Evolutionary conservation across 345 rosid species (phyloP).

Genomic region (Hibiscus trionum): DNA sequence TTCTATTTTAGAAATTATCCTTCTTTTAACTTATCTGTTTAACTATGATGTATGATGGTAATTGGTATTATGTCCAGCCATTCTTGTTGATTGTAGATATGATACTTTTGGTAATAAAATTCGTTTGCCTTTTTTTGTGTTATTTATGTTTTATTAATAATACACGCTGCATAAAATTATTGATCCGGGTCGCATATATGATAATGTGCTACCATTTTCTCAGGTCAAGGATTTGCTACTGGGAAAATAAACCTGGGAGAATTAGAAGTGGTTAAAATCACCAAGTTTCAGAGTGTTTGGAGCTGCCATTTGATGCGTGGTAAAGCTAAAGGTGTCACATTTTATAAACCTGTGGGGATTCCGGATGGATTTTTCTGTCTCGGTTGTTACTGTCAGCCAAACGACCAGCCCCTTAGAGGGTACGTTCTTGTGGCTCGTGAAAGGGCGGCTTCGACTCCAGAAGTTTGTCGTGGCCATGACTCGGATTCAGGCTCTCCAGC

Average conservation of each 20-base stretch:
- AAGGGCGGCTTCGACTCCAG: constrained; percentile 8
- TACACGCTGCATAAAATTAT: background rate
- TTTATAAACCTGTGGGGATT: constrained; percentile 60
- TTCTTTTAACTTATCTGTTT: background rate
- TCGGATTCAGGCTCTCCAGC: constrained; percentile 30
- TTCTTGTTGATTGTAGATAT: background rate
- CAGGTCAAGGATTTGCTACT: constrained; percentile 69
- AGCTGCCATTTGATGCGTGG: constrained; percentile 36
- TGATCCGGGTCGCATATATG: background rate
- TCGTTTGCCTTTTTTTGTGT: no score
- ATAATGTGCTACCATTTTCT: constrained; percentile 12
- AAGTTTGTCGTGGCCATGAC: constrained; percentile 5
- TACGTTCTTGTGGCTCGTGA: constrained; percentile 60
- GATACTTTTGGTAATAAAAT: no score
- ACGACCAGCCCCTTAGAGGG: constrained; percentile 57
- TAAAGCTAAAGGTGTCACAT: constrained; percentile 40
- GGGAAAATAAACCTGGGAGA: constrained; percentile 63
- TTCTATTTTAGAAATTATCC: background rate
- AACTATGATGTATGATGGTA: background rate
- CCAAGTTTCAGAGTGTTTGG: constrained; percentile 58
- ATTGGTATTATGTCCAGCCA: background rate
- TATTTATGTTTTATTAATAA: no score
- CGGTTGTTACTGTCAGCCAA: constrained; percentile 70
- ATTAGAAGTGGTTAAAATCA: constrained; percentile 51
- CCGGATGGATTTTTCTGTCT: constrained; percentile 68